Base-by-base conservation (phyloP, 306 rosid genomes). In the Oxytropis ochrocephala region DNA sequence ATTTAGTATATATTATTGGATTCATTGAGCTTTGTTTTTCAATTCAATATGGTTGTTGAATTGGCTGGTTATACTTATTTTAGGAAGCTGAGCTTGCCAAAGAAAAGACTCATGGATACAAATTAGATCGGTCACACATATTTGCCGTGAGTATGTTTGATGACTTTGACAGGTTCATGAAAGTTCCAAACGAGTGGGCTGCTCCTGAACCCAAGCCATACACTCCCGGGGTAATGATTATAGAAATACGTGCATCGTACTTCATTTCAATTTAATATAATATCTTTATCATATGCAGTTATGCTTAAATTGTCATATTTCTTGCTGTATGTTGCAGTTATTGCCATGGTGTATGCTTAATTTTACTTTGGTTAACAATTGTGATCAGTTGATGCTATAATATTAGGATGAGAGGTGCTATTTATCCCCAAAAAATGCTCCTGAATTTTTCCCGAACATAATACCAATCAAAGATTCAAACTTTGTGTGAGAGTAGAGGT, bases 1-100 rank as follows among this genome's bases (percentile, higher is more conserved):
- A 35, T 35, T 38, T 8, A 18, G 27, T 16, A 2, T 5, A 14
- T 10, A 21, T n/a, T n/a, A n/a, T 51, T 60, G 39, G 39, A 1
- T 39, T 24, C 29, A 24, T 24, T 24, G 29, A 19, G 9, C 50
- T 5, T 4, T 32, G 21, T 77, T 4, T 5, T 43, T 21, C 7
- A 7, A 67, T 52, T 69, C 3, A 5, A 14, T 62, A 36, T 42
- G 60, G 30, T 39, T n/a, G n/a, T n/a, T 65, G 3, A 60, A 44
- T 64, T 13, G 63, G 44, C 2, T 38, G 30, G 1, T 24, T 24
- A 24, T 24, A 24, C 29, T 36, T 41, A 11, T 69, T 73, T 30
- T 72, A 94, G 98, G 98, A 90, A 75, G 98, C 98, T 3, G 97
- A 94, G 73, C 88, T 90, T 55, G 98, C 97, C 29, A 90, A 76